Evolutionary conservation across 2,329 filamentous ascomycete species (phyloP).

Genomic region (Capronia americana): DNA sequence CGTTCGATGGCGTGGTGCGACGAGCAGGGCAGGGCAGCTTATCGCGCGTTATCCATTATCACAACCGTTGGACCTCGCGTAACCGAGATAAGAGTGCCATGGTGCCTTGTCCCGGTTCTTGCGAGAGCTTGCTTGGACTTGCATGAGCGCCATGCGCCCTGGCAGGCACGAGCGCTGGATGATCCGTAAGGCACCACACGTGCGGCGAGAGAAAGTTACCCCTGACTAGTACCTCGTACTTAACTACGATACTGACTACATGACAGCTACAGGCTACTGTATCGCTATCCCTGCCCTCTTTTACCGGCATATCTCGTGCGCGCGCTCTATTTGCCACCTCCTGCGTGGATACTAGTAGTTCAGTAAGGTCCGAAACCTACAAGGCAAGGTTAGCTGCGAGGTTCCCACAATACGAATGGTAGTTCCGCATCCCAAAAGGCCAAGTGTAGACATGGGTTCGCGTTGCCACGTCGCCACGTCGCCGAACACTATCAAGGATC

Average conservation of each 20-base stretch:
- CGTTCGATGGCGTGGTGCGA: neutral
- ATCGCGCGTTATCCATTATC: neutral
- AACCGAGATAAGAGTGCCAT: neutral
- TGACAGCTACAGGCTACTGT: too few species aligned
- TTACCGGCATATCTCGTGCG: neutral
- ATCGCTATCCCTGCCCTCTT: neutral
- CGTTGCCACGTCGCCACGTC: neutral
- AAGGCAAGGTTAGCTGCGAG: too few species aligned
- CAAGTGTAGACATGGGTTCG: neutral
- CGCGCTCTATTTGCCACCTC: too few species aligned
- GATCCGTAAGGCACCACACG: neutral
- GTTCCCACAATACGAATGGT: neutral
- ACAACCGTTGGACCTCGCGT: neutral
- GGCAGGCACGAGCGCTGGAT: neutral
- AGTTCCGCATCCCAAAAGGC: neutral
- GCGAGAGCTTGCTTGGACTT: neutral
- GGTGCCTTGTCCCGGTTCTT: neutral
- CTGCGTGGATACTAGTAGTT: neutral
- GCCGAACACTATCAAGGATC: neutral
- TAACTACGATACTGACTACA: too few species aligned
- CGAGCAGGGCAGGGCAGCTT: neutral
- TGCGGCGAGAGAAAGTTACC: neutral
- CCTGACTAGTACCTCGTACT: neutral
- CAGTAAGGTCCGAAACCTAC: neutral
- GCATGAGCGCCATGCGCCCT: neutral